Conservation (phyloP, 768 basidiomycete genomes). For the Cubamyces sp. region DNA sequence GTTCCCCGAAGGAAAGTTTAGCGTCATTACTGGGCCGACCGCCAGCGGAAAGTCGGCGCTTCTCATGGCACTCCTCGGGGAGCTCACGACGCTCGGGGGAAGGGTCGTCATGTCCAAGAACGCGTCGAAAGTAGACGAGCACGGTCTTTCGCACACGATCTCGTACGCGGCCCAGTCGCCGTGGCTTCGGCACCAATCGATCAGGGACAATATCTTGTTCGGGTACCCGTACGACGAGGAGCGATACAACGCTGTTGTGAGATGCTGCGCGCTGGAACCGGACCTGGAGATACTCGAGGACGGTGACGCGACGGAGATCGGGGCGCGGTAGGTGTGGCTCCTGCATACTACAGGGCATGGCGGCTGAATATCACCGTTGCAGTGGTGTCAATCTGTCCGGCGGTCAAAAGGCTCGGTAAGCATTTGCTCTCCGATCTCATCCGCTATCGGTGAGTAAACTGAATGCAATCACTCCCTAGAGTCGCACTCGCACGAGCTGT, state of each 20-base stretch:
- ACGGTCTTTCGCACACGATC: conserved; percentile 59
- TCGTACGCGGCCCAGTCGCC: conserved; percentile 55
- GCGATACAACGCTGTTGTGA: conserved; percentile 75
- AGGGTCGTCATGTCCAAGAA: conserved; percentile 70
- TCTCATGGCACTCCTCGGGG: conserved; percentile 73
- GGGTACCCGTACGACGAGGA: conserved; percentile 61
- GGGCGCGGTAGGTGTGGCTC: conserved; percentile 52
- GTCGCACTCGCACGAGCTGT: conserved; percentile 85
- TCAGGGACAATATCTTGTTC: conserved; percentile 65
- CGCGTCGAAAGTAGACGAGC: conserved; percentile 56
- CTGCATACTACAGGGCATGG: conserved; percentile 2
- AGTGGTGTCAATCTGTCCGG: conserved; percentile 79
- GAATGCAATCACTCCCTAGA: conserved; percentile 39
- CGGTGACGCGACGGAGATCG: conserved; percentile 86
- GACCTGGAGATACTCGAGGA: conserved; percentile 87
- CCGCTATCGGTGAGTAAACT: background rate
- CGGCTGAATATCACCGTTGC: conserved; percentile 1
- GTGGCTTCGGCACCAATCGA: conserved; percentile 50
- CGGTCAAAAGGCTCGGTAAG: conserved; percentile 79
- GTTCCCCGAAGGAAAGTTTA: conserved; percentile 75
- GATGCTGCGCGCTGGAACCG: conserved; percentile 79
- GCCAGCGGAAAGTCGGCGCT: conserved; percentile 85
- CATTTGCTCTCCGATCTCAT: background rate
- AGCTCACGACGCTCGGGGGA: conserved; percentile 63
- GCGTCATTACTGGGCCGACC: conserved; percentile 77